Evolutionary conservation across 306 rosid species (phyloP).

Genomic region (Fragaria iinumae): DNA sequence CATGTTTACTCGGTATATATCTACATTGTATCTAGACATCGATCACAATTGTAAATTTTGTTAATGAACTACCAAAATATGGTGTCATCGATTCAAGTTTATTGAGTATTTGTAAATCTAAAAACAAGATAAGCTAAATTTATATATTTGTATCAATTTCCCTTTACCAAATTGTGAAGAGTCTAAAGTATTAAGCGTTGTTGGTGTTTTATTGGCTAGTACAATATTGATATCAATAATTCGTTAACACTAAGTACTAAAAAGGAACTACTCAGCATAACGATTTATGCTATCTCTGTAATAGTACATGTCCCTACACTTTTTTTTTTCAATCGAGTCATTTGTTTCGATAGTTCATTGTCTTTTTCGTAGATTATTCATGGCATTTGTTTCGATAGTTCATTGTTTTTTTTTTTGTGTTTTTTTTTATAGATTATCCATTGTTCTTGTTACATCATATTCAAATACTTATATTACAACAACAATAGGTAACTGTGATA

Average conservation of each 20-base stretch:
- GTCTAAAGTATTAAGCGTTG: conserved; percentile 15
- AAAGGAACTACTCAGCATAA: conserved; percentile 26
- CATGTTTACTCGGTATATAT: neutral
- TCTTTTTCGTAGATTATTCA: neutral
- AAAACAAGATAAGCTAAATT: neutral
- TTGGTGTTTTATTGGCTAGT: conserved; percentile 32
- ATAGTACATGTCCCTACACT: neutral
- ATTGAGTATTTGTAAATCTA: neutral
- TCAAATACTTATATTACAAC: neutral
- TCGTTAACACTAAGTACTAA: conserved; percentile 5
- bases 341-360: neutral
- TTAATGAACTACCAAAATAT: neutral
- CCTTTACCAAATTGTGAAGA: too few species aligned
- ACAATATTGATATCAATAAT: conserved; percentile 17
- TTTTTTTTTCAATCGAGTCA: neutral
- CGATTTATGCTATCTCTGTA: conserved; percentile 10
- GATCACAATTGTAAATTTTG: neutral
- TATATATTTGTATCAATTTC: too few species aligned
- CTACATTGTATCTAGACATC: neutral
- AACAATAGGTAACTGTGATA: too few species aligned
- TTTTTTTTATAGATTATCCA: neutral
- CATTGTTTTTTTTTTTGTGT: neutral
- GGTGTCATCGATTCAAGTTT: too few species aligned
- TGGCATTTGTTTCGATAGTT: neutral
- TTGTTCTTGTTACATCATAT: neutral